phyloP scores from a whole-genome alignment of 2,329 filamentous ascomycete genomes.

The Phoma sp. region DNA sequence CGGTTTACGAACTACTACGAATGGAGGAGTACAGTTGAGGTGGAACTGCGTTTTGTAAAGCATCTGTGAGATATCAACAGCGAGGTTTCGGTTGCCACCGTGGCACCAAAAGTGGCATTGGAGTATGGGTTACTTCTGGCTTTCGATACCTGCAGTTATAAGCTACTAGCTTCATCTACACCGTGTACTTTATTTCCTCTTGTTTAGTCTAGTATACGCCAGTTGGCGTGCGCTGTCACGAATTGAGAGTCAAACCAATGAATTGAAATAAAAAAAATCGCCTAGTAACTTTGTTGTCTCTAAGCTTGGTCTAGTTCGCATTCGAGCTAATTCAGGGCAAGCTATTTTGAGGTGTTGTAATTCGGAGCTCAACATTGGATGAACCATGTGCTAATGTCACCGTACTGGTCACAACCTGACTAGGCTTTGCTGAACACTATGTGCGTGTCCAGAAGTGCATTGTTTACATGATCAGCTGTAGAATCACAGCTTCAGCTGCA shows the following conservation, averaged over 20 bases:
- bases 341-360: not conserved
- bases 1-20: not conserved
- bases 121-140: not conserved
- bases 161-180: constrained; percentile 6
- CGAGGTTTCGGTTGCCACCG: constrained; percentile 4
- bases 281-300: no score
- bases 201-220: constrained; percentile 5
- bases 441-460: not conserved
- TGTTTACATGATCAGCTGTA: not conserved
- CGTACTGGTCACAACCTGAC: not conserved
- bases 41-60: constrained; percentile 13
- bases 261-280: no score
- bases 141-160: constrained; percentile 14
- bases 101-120: constrained; percentile 13
- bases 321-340: not conserved
- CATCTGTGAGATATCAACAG: constrained; percentile 17
- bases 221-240: not conserved
- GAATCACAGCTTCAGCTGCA: not conserved
- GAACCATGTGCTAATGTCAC: not conserved
- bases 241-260: not conserved
- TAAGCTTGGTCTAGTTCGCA: no score
- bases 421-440: not conserved
- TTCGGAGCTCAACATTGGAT: not conserved
- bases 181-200: constrained; percentile 12
- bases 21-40: not conserved